Base-by-base conservation (phyloP, 129 eudicot species). In the Chrysanthemum lavandulifolium region DNA sequence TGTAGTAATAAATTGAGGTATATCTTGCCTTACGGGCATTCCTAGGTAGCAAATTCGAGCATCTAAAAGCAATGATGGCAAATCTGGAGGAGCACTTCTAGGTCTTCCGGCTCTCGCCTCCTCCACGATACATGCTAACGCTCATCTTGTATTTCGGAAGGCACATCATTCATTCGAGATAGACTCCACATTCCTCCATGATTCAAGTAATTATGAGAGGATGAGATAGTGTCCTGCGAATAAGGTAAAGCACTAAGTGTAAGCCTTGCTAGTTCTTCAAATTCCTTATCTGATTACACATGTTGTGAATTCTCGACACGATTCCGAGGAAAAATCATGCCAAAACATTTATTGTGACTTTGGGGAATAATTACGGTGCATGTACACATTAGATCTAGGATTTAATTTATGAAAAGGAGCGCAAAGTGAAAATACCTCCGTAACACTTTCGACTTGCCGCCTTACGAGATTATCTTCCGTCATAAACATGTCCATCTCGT, bases 401-500 rank as follows among this genome's bases (percentile, higher is more conserved):
- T 56, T 67, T 25, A 12, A 43, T 49, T 48, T 19, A 49, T 57
- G 6, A 27, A 14, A 63, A 40, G 13, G 71, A 21, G 18, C 21
- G 80, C 45, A 66, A 40, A 67, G 57, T 67, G 9, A 65, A 29
- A 55, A 76, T 48, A 87, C 98, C 96, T 87, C 95, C 50, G 94
- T 89, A 48, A 92, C 95, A 13, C 58, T 80, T 79, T 79, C 96
- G 7, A 91, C 73, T 69, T 86, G 96, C 61, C 85, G 79, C 45
- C 89, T 77, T 25, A 71, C 82, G 16, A 91, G 91, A 76, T 81
- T 89, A 87, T 89, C 95, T 67, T 85, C 95, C 3, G 98, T 87
- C 96, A 85, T 87, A 84, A 93, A 93, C 95, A 87, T 87, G 80
- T 87, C 92, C 95, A 93, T 85, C 78, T 89, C n/a, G 96, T 57